Evolutionary conservation across 1,284 basidiomycete species (phyloP).

Genomic region (Cryptococcus sp.): DNA sequence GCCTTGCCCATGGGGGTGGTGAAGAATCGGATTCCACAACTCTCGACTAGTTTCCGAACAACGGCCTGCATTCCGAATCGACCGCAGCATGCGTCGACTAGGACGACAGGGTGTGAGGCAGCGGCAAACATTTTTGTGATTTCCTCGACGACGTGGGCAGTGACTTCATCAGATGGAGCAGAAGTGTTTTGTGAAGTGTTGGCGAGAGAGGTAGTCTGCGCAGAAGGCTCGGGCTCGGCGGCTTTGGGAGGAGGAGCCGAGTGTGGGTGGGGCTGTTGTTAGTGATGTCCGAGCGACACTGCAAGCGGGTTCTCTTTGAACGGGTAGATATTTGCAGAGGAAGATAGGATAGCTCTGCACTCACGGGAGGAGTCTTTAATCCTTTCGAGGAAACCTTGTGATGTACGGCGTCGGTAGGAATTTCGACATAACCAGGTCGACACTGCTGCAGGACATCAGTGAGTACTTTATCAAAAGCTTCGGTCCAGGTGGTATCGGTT

Average conservation of each 20-base stretch:
- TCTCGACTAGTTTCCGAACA: conserved; percentile 63
- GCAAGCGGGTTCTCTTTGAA: background rate
- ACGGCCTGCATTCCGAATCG: conserved; percentile 71
- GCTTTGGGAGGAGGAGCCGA: conserved; percentile 33
- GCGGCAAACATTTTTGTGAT: conserved; percentile 63
- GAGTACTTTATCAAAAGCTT: conserved; percentile 76
- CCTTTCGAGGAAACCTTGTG: conserved; percentile 63
- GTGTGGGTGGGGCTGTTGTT: conserved; percentile 46
- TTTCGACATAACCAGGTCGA: conserved; percentile 78
- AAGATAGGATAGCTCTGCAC: conserved; percentile 1
- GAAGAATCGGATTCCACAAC: conserved; percentile 67
- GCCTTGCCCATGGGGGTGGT: conserved; percentile 86
- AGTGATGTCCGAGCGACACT: too few species aligned
- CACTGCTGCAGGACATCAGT: conserved; percentile 67
- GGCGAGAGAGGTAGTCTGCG: conserved; percentile 6
- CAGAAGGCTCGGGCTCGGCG: conserved; percentile 11
- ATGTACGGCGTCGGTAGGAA: conserved; percentile 80
- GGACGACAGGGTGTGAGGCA: conserved; percentile 67
- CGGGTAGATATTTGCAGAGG: background rate
- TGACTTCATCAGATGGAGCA: conserved; percentile 49
- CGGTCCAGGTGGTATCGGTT: conserved; percentile 52
- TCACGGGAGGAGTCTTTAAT: conserved; percentile 60
- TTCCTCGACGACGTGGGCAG: conserved; percentile 68
- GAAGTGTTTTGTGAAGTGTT: conserved; percentile 2
- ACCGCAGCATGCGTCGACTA: conserved; percentile 83